Evolutionary conservation across 2,329 filamentous ascomycete species (phyloP), one percentile per base, ranked within the genome.

Genomic region (Dactylonectria estremocensis): DNA sequence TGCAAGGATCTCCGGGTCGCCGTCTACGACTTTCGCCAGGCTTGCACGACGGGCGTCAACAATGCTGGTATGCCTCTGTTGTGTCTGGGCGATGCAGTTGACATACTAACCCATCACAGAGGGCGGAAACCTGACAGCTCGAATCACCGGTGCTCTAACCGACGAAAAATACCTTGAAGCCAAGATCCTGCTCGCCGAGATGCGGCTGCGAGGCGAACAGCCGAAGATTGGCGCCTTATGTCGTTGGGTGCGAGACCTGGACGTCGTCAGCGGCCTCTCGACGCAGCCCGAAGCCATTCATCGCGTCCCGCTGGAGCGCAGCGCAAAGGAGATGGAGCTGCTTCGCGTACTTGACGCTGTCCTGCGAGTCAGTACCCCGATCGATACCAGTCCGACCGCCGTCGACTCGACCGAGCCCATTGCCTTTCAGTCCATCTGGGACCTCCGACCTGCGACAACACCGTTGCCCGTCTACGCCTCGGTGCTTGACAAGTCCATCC

Each of bases 201-300:
- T 93, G 91, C 85, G 87, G 33, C 89, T 93, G 18, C 83, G 91
- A n/a, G 82, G 84, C 3, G 86, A 93, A 68, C 85, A 88, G 18
- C 91, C 91, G 0, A 92, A 92, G 71, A 80, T 93, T 0, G 91
- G 91, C 20, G 90, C 91, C 1, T 79, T 93, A 8, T 93, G 91
- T 77, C 88, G 91, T 64, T 93, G 91, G 91, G 91, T 93, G 5
- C 86, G 91, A 64, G 91, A 92, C 74, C 81, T 93, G 28, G 91
- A 93, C 73, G 88, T 92, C 24, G 88, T 92, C 56, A 91, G 89
- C 70, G 90, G 90, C 2, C 80, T 92, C 8, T 89, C 89, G 3
- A 88, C 89, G 22, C 83, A 87, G 60, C 81, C 87, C 0, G 83
- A 83, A 2, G 14, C 75, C 11, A 63, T 73, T 54, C 69, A 53